Evolutionary conservation across 352 stramenopile species (phyloP).

Genomic region (Phytophthora litchii): DNA sequence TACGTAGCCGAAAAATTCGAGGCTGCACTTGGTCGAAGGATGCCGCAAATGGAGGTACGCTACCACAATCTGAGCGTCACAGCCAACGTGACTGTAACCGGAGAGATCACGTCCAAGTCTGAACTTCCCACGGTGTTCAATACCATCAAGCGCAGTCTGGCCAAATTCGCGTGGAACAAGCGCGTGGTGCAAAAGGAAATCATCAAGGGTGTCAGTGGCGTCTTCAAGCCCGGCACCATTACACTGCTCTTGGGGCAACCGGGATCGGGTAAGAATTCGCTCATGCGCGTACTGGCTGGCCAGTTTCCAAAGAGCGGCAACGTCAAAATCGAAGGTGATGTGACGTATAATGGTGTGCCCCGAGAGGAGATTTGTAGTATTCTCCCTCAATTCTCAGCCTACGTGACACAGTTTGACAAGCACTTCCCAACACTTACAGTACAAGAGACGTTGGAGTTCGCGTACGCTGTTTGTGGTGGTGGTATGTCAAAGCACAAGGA

Average conservation of each 20-base stretch:
- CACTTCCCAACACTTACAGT: conserved; percentile 40
- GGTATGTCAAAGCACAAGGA: conserved; percentile 37
- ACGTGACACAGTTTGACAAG: conserved; percentile 38
- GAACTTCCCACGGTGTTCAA: conserved; percentile 46
- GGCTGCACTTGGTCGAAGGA: conserved; percentile 35
- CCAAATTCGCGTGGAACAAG: conserved; percentile 36
- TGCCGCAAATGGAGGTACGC: conserved; percentile 69
- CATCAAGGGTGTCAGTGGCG: conserved; percentile 34
- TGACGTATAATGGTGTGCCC: conserved; percentile 38
- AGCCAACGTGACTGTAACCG: conserved; percentile 31
- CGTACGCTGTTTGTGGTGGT: conserved; percentile 30
- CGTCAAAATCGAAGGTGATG: conserved; percentile 30
- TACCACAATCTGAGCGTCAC: conserved; percentile 54
- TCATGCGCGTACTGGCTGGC: conserved; percentile 39
- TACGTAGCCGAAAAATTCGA: conserved; percentile 46
- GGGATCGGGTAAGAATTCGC: conserved; percentile 41
- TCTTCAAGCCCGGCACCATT: conserved; percentile 38
- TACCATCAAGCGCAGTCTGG: conserved; percentile 27
- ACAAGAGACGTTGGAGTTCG: conserved; percentile 40
- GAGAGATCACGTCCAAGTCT: conserved; percentile 31
- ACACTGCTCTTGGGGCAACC: conserved; percentile 42
- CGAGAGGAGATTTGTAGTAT: conserved; percentile 25
- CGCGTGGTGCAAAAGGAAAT: conserved; percentile 39
- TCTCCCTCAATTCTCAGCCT: conserved; percentile 37
- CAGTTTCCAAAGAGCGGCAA: conserved; percentile 33